Evolutionary conservation across 2,329 filamentous ascomycete genomes (phyloP).

Genomic region (Hymenoscyphus fraxineus): DNA sequence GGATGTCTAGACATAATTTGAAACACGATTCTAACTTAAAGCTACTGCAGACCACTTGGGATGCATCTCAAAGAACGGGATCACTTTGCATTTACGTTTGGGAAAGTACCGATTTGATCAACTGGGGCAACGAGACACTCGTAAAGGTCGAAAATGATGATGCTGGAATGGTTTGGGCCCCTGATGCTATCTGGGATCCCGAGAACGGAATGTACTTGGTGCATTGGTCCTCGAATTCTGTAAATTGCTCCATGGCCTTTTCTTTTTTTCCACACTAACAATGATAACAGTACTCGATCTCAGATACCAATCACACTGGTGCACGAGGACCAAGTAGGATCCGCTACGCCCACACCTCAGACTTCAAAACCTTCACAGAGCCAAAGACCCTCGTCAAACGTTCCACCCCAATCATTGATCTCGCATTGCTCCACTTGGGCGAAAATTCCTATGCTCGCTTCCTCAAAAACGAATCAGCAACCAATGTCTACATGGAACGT

Average conservation of each 20-base stretch:
- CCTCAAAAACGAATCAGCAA: constrained; percentile 51
- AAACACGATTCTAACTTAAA: not conserved
- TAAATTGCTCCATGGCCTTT: not conserved
- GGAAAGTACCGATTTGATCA: constrained; percentile 50
- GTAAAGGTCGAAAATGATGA: constrained; percentile 48
- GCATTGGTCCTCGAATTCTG: constrained; percentile 11
- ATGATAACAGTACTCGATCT: constrained; percentile 40
- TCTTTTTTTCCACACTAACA: not conserved
- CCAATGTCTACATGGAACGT: constrained; percentile 49
- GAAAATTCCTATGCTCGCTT: constrained; percentile 47
- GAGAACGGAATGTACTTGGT: constrained; percentile 34
- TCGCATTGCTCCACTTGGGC: constrained; percentile 51
- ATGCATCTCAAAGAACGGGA: constrained; percentile 48
- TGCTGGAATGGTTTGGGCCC: constrained; percentile 58
- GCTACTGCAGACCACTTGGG: constrained; percentile 45
- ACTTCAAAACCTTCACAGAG: constrained; percentile 50
- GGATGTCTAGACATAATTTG: not conserved
- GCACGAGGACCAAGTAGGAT: constrained; percentile 43
- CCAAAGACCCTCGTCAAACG: constrained; percentile 50
- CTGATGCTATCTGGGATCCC: constrained; percentile 51
- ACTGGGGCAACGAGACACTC: constrained; percentile 47
- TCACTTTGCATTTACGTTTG: constrained; percentile 52
- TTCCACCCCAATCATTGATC: constrained; percentile 48
- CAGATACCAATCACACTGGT: constrained; percentile 48
- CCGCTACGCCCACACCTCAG: constrained; percentile 52